Conservation (phyloP, 192 early-diverging fungal species). For the Endogone sp. region DNA sequence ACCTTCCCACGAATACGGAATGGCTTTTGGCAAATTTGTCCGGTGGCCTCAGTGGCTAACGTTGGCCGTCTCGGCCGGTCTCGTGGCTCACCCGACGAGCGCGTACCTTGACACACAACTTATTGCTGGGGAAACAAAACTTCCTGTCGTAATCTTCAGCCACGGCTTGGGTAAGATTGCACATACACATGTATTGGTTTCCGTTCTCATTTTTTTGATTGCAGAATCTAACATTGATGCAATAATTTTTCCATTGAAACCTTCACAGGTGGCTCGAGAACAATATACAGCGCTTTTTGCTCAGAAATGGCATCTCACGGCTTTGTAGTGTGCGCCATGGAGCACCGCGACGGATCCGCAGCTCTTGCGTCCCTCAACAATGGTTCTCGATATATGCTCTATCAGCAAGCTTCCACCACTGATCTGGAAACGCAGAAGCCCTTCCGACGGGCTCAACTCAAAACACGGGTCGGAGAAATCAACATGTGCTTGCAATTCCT, state of each 20-base stretch:
- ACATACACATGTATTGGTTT: too few species aligned
- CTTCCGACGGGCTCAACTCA: slow-evolving; percentile 2
- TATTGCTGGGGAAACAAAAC: not conserved
- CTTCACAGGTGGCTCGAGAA: slow-evolving; percentile 10
- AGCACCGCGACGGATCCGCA: slow-evolving; percentile 17
- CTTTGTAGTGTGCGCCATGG: slow-evolving; percentile 12
- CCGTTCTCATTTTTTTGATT: too few species aligned
- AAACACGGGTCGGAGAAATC: slow-evolving; percentile 4
- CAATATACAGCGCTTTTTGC: slow-evolving; percentile 13
- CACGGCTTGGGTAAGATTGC: too few species aligned
- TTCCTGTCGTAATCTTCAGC: slow-evolving; percentile 3
- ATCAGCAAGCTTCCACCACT: not conserved
- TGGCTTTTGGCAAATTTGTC: not conserved
- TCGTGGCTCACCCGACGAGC: not conserved
- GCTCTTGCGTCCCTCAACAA: not conserved
- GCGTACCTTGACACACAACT: not conserved
- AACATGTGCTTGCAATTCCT: slow-evolving; percentile 5
- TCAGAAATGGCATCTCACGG: slow-evolving; percentile 15
- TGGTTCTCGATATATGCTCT: not conserved
- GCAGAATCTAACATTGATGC: too few species aligned
- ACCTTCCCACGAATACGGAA: not conserved
- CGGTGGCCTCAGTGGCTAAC: not conserved
- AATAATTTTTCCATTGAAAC: too few species aligned
- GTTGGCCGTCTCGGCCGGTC: not conserved
- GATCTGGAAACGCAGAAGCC: too few species aligned